Evolutionary conservation across 2,329 filamentous ascomycete genomes (phyloP).

Genomic region (Calcarisporium arbuscula): DNA sequence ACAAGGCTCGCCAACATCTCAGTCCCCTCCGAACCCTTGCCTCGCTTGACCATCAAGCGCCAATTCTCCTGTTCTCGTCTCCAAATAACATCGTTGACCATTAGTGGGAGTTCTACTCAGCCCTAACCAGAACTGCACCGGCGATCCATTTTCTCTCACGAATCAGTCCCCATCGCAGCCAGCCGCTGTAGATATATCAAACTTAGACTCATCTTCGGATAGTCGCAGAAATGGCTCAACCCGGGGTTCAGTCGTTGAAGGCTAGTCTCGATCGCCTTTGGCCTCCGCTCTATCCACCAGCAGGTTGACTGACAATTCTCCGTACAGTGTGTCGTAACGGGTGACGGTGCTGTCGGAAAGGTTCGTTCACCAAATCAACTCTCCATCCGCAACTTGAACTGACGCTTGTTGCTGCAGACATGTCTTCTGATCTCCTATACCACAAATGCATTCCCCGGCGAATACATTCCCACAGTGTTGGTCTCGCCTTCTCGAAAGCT

Average conservation of each 20-base stretch:
- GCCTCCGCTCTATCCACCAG: slow-evolving; percentile 12
- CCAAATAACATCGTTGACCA: no score
- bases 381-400: slow-evolving; percentile 3
- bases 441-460: slow-evolving; percentile 98
- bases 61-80: no score
- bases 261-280: slow-evolving; percentile 38
- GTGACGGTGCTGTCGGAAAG: slow-evolving; percentile 99
- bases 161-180: no score
- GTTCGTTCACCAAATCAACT: slow-evolving; percentile 37
- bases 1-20: no score
- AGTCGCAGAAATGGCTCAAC: slow-evolving; percentile 60
- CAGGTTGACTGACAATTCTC: slow-evolving; percentile 26
- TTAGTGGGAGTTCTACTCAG: no score
- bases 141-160: no score
- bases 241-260: slow-evolving; percentile 84
- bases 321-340: slow-evolving; percentile 88
- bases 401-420: slow-evolving; percentile 54
- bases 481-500: slow-evolving; percentile 26
- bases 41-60: no score
- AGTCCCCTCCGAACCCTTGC: no score
- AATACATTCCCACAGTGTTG: slow-evolving; percentile 98
- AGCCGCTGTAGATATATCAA: no score
- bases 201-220: slow-evolving; percentile 9
- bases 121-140: no score
- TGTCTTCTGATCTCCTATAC: slow-evolving; percentile 99